phyloP scores from a whole-genome alignment of 257 asterid genomes.

The Rubia yunnanensis region DNA sequence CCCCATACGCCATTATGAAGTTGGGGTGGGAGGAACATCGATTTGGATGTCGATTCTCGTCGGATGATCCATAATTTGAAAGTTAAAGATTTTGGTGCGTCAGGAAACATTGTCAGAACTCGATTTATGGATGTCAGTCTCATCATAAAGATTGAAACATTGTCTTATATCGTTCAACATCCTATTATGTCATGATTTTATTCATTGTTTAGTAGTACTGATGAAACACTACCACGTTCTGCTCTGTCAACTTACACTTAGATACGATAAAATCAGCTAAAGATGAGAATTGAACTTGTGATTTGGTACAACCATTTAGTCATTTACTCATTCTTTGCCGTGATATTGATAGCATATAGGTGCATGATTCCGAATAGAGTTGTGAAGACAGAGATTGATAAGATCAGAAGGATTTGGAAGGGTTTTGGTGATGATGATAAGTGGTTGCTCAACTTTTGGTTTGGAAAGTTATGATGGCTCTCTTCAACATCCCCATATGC shows the following conservation, averaged over 20 bases:
- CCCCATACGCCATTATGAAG: conserved; percentile 11
- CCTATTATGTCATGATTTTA: no score
- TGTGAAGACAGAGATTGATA: conserved; percentile 1
- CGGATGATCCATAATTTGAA: no score
- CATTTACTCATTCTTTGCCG: neutral
- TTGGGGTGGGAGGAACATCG: no score
- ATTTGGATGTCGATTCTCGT: no score
- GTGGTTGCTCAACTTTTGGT: conserved; percentile 7
- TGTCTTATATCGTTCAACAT: no score
- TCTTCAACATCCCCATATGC: neutral
- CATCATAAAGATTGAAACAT: conserved; percentile 6
- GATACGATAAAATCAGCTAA: neutral
- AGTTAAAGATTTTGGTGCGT: no score
- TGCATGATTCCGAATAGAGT: conserved; percentile 1
- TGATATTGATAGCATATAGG: neutral
- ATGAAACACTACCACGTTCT: no score
- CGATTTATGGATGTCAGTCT: no score
- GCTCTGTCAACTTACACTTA: neutral
- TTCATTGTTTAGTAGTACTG: no score
- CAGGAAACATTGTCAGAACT: no score
- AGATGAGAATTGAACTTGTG: neutral
- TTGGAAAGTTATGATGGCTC: conserved; percentile 13
- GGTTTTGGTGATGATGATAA: conserved; percentile 7
- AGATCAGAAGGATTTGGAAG: neutral
- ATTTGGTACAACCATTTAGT: neutral